Evolutionary conservation across 2,329 filamentous ascomycete species (phyloP).

Genomic region (Fusarium duplospermum): DNA sequence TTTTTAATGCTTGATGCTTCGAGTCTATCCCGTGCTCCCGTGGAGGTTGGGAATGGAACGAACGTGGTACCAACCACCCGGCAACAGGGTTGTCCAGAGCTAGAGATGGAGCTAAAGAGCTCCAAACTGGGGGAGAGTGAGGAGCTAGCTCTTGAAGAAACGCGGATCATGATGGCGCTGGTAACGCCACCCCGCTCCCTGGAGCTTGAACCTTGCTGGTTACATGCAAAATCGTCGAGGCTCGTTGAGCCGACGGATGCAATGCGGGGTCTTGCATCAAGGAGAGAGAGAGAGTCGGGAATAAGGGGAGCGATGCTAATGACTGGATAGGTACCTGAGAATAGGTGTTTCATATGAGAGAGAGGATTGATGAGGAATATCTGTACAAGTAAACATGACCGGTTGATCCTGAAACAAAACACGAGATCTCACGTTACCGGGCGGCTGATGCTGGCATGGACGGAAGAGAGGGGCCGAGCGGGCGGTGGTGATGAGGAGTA

Average conservation of each 20-base stretch:
- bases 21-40: not conserved
- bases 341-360: too few species aligned
- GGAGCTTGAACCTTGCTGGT: not conserved
- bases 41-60: not conserved
- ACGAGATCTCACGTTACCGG: not conserved
- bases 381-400: not conserved
- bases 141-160: not conserved
- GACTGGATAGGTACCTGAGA: not conserved
- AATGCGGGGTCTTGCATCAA: slow-evolving; percentile 2
- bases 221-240: not conserved
- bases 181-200: slow-evolving; percentile 12
- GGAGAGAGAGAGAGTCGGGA: not conserved
- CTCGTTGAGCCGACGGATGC: not conserved
- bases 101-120: not conserved
- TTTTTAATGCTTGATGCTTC: not conserved
- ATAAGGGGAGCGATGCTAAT: not conserved
- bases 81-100: slow-evolving; percentile 4
- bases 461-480: slow-evolving; percentile 39
- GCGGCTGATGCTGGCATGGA: slow-evolving; percentile 11
- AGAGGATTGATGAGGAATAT: not conserved
- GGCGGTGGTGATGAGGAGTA: slow-evolving; percentile 26
- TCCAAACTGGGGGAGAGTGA: not conserved
- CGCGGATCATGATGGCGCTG: slow-evolving; percentile 1
- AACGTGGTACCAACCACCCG: not conserved
- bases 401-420: not conserved